Percentiles rank a stretch among this genome's conserved stretches.
phyloP scores from a whole-genome alignment of 2,329 filamentous ascomycete genomes.

The Colletotrichum filicis region DNA sequence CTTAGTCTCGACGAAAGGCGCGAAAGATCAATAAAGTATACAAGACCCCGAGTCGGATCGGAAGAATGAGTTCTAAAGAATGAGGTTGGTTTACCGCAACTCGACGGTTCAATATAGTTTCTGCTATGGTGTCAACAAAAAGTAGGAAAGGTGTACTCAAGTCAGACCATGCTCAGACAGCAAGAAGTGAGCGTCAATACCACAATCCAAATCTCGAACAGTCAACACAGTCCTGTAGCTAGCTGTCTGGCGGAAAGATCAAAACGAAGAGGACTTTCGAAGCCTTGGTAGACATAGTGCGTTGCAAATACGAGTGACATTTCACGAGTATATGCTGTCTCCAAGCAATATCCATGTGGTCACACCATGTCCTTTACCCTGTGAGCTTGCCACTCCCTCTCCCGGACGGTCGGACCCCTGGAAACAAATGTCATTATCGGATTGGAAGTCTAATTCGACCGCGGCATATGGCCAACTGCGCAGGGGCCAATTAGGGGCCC shows the following conservation, averaged over 20 bases:
- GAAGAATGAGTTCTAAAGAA: constrained; percentile 29
- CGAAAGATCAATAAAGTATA: too few relatives aligned
- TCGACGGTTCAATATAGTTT: constrained; percentile 5
- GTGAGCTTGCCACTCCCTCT: too few relatives aligned
- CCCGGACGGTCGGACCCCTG: too few relatives aligned
- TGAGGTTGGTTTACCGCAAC: constrained; percentile 27
- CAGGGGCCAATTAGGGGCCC: too few relatives aligned
- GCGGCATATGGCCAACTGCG: too few relatives aligned
- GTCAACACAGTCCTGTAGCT: not conserved
- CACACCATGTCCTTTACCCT: too few relatives aligned
- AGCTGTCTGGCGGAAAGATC: not conserved
- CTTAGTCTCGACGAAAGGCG: too few relatives aligned
- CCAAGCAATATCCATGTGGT: not conserved
- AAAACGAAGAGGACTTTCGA: not conserved
- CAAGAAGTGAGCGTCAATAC: too few relatives aligned
- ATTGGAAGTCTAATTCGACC: too few relatives aligned
- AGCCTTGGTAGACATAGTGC: not conserved
- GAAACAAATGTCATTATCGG: not conserved
- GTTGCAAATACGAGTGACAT: not conserved
- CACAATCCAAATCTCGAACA: not conserved
- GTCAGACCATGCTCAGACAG: fast-evolving
- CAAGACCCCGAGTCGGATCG: constrained; percentile 33
- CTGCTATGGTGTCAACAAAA: not conserved
- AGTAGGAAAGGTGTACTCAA: not conserved
- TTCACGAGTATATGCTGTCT: constrained; percentile 18